A percentile compares a stretch with the other conserved stretches of the same genome.
These are phyloP conservation scores for Galerina marginata DNA, from an alignment of 768 basidiomycete genomes.

Conservation along the genomic window DNA sequence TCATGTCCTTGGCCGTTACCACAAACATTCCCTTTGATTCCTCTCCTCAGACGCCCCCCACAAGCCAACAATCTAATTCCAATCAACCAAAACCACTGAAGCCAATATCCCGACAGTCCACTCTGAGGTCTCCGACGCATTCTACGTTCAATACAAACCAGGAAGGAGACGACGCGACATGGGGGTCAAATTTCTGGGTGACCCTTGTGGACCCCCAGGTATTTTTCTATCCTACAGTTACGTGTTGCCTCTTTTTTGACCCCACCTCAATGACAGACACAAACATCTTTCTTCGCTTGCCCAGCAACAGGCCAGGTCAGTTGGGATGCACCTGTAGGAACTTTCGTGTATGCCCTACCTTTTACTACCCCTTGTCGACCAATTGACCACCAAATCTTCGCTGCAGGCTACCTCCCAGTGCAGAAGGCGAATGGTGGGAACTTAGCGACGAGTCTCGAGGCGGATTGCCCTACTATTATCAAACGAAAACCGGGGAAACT, in stretches of 20 bases:
- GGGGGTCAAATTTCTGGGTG: constrained; percentile 95
- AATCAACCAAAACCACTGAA: constrained; percentile 21
- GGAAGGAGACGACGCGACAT: constrained; percentile 57
- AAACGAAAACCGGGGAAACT: constrained; percentile 89
- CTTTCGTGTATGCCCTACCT: constrained; percentile 72
- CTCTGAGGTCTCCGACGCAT: constrained; percentile 29
- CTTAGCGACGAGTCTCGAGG: constrained; percentile 82
- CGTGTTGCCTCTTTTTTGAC: constrained; percentile 1
- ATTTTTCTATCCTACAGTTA: constrained; percentile 30
- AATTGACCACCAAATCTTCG: constrained; percentile 16
- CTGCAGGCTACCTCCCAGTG: constrained; percentile 76
- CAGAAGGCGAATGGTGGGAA: constrained; percentile 97
- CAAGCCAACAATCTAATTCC: constrained; percentile 16
- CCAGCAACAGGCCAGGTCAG: constrained; percentile 91
- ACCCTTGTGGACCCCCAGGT: constrained; percentile 92
- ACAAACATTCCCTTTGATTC: constrained; percentile 22
- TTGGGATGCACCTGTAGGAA: constrained; percentile 91
- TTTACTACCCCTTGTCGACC: constrained; percentile 20
- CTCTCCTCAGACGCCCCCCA: constrained; percentile 23
- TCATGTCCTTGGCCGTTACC: constrained; percentile 29
- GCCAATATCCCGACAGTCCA: constrained; percentile 29
- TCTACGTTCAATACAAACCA: constrained; percentile 17
- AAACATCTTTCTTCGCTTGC: constrained; percentile 86
- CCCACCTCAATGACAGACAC: constrained; percentile 41
- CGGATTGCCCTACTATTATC: constrained; percentile 91